These are phyloP conservation scores for Cyclotella choctawhatcheeana DNA, from an alignment of 108 stramenopile species.

Conservation along the genomic window DNA sequence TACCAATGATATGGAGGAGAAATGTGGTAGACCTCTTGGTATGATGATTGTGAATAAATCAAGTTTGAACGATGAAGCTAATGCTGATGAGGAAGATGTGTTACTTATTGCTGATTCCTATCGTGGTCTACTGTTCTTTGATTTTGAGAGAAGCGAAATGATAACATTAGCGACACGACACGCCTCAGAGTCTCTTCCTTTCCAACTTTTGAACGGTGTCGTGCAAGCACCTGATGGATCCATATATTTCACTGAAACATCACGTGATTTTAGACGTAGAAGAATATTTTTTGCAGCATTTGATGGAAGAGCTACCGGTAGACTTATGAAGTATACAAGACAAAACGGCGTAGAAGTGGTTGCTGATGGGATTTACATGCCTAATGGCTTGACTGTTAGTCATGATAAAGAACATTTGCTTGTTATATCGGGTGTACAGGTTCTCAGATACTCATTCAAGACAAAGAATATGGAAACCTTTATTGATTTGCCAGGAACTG, in stretches of 20 bases:
- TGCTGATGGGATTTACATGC: slow-evolving; percentile 29
- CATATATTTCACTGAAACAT: slow-evolving; percentile 44
- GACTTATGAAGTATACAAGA: slow-evolving; percentile 16
- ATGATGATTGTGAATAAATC: slow-evolving; percentile 16
- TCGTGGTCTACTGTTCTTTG: slow-evolving; percentile 26
- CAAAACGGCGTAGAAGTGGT: slow-evolving; percentile 12
- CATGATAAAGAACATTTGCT: slow-evolving; percentile 30
- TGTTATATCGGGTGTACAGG: slow-evolving; percentile 29
- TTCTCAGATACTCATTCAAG: slow-evolving; percentile 18
- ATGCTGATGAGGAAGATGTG: slow-evolving; percentile 32
- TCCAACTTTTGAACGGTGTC: slow-evolving; percentile 35
- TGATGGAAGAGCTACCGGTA: slow-evolving; percentile 28
- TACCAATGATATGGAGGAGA: slow-evolving; percentile 19
- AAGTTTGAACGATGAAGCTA: background rate
- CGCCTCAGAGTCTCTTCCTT: slow-evolving; percentile 19
- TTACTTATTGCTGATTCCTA: slow-evolving; percentile 42
- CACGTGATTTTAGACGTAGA: slow-evolving; percentile 24
- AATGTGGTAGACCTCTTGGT: slow-evolving; percentile 44
- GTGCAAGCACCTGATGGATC: slow-evolving; percentile 29
- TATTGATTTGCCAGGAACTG: slow-evolving; percentile 41
- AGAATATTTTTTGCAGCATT: slow-evolving; percentile 48
- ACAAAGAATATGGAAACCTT: slow-evolving; percentile 14
- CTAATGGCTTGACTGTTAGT: slow-evolving; percentile 25
- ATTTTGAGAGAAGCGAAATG: slow-evolving; percentile 8
- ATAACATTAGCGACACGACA: background rate